phyloP scores from a whole-genome alignment of 805 yeast species.

The Kazachstania kunashirensis region DNA sequence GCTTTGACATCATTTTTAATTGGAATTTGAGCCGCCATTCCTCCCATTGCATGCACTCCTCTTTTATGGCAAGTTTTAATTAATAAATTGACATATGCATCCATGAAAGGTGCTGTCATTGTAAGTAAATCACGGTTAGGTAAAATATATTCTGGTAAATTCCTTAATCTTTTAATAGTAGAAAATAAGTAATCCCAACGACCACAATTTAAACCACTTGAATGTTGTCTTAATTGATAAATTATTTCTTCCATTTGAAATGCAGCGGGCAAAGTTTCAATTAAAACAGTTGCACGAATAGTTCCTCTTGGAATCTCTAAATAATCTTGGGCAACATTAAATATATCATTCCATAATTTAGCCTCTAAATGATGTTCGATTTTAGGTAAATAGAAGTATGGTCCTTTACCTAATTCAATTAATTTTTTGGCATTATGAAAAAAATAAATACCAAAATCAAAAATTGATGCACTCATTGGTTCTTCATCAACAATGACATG shows the following conservation, averaged over 20 bases:
- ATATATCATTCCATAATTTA: constrained; percentile 72
- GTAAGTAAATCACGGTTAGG: constrained; percentile 78
- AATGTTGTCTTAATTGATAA: constrained; percentile 66
- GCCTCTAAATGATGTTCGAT: constrained; percentile 84
- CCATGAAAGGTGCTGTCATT: constrained; percentile 76
- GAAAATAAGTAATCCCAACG: constrained; percentile 85
- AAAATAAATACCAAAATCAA: constrained; percentile 73
- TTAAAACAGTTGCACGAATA: constrained; percentile 69
- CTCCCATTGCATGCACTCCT: constrained; percentile 82
- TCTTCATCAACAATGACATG: constrained; percentile 65
- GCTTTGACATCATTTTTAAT: constrained; percentile 59
- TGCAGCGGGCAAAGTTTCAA: constrained; percentile 78
- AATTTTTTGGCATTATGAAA: constrained; percentile 62
- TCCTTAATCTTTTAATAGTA: constrained; percentile 65
- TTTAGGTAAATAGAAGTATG: constrained; percentile 75
- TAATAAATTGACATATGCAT: constrained; percentile 62
- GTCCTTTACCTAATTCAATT: constrained; percentile 59
- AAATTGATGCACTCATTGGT: constrained; percentile 66
- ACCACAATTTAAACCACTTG: constrained; percentile 77
- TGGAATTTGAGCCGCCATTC: constrained; percentile 85
- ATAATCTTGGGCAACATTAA: constrained; percentile 66
- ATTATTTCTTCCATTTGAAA: constrained; percentile 81
- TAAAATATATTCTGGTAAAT: constrained; percentile 52
- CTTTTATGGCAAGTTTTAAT: constrained; percentile 68
- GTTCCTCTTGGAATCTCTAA: constrained; percentile 64